Conservation (phyloP, 768 basidiomycete genomes). For the Russula sp. region DNA sequence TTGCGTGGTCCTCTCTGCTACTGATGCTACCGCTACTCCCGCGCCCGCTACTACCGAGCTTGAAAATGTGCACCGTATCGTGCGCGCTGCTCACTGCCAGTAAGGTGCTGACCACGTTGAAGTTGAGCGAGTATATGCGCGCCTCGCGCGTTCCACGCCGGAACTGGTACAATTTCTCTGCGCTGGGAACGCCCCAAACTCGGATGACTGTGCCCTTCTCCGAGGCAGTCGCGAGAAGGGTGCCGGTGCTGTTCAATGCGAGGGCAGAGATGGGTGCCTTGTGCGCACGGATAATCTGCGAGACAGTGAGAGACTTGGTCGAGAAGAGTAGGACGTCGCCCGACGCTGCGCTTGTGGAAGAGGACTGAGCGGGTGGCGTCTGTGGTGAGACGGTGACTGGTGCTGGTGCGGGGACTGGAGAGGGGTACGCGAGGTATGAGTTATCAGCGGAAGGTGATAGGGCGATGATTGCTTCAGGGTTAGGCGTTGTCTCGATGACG, state of each 20-base stretch:
- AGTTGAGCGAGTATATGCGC: constrained; percentile 76
- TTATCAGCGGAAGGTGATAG: constrained; percentile 90
- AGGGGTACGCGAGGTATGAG: constrained; percentile 94
- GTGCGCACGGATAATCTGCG: constrained; percentile 96
- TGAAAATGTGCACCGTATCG: constrained; percentile 96
- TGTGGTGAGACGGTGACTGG: constrained; percentile 37
- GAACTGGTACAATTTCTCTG: constrained; percentile 95
- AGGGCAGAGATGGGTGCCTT: constrained; percentile 88
- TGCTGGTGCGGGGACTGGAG: constrained; percentile 80
- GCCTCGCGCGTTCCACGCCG: constrained; percentile 83
- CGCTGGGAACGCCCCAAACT: constrained; percentile 85
- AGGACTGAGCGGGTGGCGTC: constrained; percentile 31
- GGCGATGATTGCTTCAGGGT: constrained; percentile 93
- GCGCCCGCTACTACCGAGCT: constrained; percentile 52
- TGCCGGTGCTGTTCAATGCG: constrained; percentile 78
- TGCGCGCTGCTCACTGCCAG: constrained; percentile 87
- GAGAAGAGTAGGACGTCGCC: constrained; percentile 95
- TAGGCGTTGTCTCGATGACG: constrained; percentile 94
- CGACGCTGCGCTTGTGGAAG: constrained; percentile 35
- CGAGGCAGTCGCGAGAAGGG: constrained; percentile 85
- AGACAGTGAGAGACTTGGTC: constrained; percentile 81
- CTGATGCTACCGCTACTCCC: constrained; percentile 20
- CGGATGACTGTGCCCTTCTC: constrained; percentile 97
- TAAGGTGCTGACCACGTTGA: constrained; percentile 78
- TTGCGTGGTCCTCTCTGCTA: constrained; percentile 29